Base-by-base conservation (phyloP, 2,329 filamentous ascomycete species). In the Basipetospora chlamydospora region DNA sequence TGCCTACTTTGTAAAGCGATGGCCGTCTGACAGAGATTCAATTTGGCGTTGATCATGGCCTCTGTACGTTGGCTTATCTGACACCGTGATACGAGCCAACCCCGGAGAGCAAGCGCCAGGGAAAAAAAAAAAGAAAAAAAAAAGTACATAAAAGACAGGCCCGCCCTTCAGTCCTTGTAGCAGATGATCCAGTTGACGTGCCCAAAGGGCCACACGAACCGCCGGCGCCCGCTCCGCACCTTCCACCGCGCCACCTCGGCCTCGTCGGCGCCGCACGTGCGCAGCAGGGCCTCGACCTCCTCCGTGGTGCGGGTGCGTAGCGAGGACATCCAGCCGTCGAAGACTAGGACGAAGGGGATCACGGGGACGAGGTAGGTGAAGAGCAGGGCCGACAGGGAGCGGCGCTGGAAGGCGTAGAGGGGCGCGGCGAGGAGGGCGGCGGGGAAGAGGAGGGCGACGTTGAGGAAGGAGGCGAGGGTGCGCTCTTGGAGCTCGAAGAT, bases 401-500 rank as follows among this genome's bases (percentile, higher is more conserved):
- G 53, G 59, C 61, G 67, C 43, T 66, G 65, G 55, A 63, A 63
- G 2, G 62, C 63, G 34, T 69, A 67, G 41, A 67, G 57, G 0
- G 72, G 72, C 1, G 70, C 67, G 20, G 64, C 49, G 17, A 67
- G 43, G 12, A 76, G 43, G 42, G 68, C 62, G 31, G 65, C 62
- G 28, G 71, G 43, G 6, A 70, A 68, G 39, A 77, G 61, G 9
- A 68, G 45, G 25, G 67, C 55, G 29, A 70, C 60, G 3, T 67
- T 64, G 16, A 77, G 41, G 28, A 78, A 52, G 23, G 72, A 68
- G 2, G 61, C 52, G 2, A 75, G 43, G 12, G 62, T 63, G 22
- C 80, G 70, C 44, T 78, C 74, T 52, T 84, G 79, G n/a, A 85
- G 64, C 55, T 85, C 80, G 42, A 85, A 75, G 41, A 86, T 80